These are phyloP conservation scores for Spinacia oleracea DNA, from an alignment of 179 eudicot genomes.

Conservation along the genomic window DNA sequence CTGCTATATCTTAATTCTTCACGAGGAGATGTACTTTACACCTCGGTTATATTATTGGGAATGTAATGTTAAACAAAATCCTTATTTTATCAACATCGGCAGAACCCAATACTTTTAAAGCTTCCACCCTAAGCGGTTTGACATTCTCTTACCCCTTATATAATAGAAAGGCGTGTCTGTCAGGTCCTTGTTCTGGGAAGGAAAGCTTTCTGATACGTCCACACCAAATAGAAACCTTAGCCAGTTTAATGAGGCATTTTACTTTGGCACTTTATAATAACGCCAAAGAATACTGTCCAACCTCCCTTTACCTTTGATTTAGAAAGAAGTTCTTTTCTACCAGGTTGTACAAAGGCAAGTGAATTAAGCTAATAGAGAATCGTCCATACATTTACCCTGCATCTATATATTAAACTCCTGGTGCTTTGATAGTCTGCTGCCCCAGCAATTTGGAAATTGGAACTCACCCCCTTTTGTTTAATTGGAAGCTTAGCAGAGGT, in stretches of 20 bases:
- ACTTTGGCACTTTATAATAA: neutral
- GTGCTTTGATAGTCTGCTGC: neutral
- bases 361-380: neutral
- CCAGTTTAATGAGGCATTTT: neutral
- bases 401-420: neutral
- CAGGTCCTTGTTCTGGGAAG: neutral
- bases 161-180: neutral
- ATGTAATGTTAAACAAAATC: neutral
- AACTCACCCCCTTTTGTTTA: conserved; percentile 32
- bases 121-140: neutral
- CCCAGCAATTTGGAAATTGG: neutral
- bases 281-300: neutral
- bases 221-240: neutral
- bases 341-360: neutral
- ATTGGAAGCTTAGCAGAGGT: conserved; percentile 96
- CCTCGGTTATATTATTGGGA: neutral
- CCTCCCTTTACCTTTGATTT: neutral
- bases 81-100: neutral
- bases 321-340: neutral
- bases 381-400: neutral
- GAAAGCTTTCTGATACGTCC: neutral
- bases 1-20: neutral
- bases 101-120: neutral
- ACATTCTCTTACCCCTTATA: neutral
- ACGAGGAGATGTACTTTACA: neutral